Conservation (phyloP, 306 rosid genomes). For the Quercus bicolor region DNA sequence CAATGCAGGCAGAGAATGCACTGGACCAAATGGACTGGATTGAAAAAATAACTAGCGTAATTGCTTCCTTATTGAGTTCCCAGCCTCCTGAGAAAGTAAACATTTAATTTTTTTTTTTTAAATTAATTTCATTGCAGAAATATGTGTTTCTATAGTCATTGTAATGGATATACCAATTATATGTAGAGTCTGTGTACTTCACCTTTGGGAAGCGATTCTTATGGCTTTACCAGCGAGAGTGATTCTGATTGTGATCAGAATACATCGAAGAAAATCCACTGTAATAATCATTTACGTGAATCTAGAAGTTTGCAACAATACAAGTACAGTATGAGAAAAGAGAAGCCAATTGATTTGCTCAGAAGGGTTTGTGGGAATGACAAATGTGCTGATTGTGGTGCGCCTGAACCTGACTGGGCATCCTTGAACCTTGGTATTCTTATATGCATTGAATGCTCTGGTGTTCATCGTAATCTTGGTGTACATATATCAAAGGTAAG, state of each 20-base stretch:
- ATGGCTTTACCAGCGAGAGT: slow-evolving; percentile 19
- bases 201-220: slow-evolving; percentile 24
- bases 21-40: slow-evolving; percentile 86
- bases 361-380: slow-evolving; percentile 75
- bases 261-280: slow-evolving; percentile 25
- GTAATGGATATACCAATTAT: slow-evolving; percentile 21
- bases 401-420: slow-evolving; percentile 89
- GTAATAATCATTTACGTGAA: slow-evolving; percentile 20
- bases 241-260: slow-evolving; percentile 26
- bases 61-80: slow-evolving; percentile 66
- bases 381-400: slow-evolving; percentile 85
- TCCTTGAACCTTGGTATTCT: slow-evolving; percentile 82
- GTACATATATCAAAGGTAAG: slow-evolving; percentile 85
- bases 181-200: slow-evolving; percentile 48
- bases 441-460: slow-evolving; percentile 83
- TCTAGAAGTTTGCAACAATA: slow-evolving; percentile 46
- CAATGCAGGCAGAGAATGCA: slow-evolving; percentile 77
- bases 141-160: slow-evolving; percentile 21
- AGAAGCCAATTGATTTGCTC: slow-evolving; percentile 67
- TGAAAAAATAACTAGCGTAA: slow-evolving; percentile 78
- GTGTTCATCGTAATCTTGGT: slow-evolving; percentile 87
- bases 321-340: slow-evolving; percentile 32
- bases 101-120: background rate
- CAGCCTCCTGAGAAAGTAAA: slow-evolving; percentile 59
- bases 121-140: background rate